A percentile compares a stretch with the other conserved stretches of the same genome.
Conservation (phyloP, 495 filamentous ascomycete species). For the Aspergillus sparsus region DNA sequence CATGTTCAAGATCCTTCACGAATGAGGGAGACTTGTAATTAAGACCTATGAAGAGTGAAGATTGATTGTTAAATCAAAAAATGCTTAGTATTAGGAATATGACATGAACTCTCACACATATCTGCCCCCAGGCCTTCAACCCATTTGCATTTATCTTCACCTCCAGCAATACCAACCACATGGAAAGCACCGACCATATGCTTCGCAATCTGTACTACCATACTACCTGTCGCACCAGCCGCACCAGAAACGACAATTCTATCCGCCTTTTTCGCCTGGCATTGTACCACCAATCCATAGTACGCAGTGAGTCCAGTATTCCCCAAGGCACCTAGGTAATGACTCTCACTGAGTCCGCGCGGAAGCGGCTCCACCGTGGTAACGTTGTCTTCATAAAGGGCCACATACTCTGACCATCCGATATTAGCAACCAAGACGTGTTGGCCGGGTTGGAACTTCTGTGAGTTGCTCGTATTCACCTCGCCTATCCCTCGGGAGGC, state of each 20-base stretch:
- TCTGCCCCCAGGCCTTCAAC: slow-evolving; percentile 13
- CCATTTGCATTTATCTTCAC: slow-evolving; percentile 2
- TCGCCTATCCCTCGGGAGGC: slow-evolving; percentile 2
- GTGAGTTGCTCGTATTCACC: background rate
- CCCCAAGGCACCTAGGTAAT: slow-evolving; percentile 11
- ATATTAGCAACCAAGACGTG: background rate
- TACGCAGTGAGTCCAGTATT: slow-evolving; percentile 15
- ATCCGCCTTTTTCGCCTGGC: slow-evolving; percentile 6
- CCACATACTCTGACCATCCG: slow-evolving; percentile 3
- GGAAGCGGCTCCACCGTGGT: background rate
- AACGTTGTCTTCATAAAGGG: background rate
- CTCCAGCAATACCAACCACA: slow-evolving; percentile 13
- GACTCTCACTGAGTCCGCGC: background rate
- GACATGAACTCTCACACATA: background rate
- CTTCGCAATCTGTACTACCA: slow-evolving; percentile 17
- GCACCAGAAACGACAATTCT: slow-evolving; percentile 14
- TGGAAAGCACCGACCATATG: background rate
- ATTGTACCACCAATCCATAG: background rate
- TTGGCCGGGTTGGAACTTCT: background rate
- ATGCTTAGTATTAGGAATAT: background rate
- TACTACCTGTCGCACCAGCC: slow-evolving; percentile 10
- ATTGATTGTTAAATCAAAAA: background rate
- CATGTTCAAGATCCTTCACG: background rate
- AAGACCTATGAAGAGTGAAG: background rate
- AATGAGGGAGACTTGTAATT: background rate